A percentile compares a stretch with the other conserved stretches of the same genome.
phyloP scores from a whole-genome alignment of 2,329 filamentous ascomycete genomes.

The Cyphellophora europaea region DNA sequence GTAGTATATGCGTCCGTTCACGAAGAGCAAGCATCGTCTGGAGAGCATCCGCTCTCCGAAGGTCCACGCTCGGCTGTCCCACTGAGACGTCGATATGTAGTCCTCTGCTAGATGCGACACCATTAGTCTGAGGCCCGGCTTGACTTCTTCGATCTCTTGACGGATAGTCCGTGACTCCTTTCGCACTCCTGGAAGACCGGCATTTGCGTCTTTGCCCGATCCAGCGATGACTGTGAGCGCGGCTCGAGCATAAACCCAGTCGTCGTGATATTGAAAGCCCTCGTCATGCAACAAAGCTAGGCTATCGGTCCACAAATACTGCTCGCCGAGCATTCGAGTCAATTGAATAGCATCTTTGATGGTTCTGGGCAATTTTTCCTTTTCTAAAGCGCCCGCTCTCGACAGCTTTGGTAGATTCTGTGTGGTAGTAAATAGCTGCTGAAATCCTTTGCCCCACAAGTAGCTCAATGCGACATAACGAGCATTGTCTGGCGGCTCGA shows the following conservation, averaged over 20 bases:
- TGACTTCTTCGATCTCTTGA: slow-evolving; percentile 18
- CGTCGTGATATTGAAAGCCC: slow-evolving; percentile 20
- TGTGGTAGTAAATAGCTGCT: slow-evolving; percentile 17
- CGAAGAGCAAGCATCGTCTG: slow-evolving; percentile 27
- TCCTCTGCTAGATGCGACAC: slow-evolving; percentile 20
- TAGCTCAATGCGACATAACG: slow-evolving; percentile 20
- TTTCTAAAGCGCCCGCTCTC: slow-evolving; percentile 15
- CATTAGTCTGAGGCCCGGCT: slow-evolving; percentile 18
- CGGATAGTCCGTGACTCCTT: slow-evolving; percentile 18
- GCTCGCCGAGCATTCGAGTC: slow-evolving; percentile 17
- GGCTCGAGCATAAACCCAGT: slow-evolving; percentile 19
- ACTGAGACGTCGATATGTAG: slow-evolving; percentile 22
- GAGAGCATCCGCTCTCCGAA: slow-evolving; percentile 31
- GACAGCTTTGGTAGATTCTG: slow-evolving; percentile 16
- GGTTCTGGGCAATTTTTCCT: slow-evolving; percentile 17
- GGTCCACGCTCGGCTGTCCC: slow-evolving; percentile 30
- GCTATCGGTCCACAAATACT: slow-evolving; percentile 20
- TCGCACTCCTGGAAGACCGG: slow-evolving; percentile 19
- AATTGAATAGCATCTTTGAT: slow-evolving; percentile 20
- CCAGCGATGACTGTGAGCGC: slow-evolving; percentile 16
- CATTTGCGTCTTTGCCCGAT: slow-evolving; percentile 19
- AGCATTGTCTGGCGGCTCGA: slow-evolving; percentile 11
- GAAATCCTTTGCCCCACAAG: slow-evolving; percentile 20
- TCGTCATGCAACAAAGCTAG: slow-evolving; percentile 18
- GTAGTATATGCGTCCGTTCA: slow-evolving; percentile 20